These are phyloP conservation scores for Lactifluus pinguis DNA, from an alignment of 768 basidiomycete genomes.

Conservation along the genomic window DNA sequence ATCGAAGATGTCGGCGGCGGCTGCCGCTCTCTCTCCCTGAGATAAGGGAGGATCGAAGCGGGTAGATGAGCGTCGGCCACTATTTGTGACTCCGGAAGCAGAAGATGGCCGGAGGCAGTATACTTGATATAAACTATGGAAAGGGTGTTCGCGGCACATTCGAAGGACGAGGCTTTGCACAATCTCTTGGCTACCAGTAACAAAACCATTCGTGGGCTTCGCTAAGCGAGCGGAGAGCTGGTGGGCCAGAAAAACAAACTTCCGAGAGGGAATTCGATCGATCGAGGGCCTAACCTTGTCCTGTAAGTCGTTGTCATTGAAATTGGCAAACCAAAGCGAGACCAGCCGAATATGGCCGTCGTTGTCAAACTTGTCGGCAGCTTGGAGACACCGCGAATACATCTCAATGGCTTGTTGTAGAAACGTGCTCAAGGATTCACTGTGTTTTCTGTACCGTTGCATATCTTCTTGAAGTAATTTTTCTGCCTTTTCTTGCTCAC, in stretches of 20 bases:
- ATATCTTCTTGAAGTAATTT: conserved; percentile 48
- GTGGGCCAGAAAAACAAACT: conserved; percentile 86
- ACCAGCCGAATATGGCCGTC: conserved; percentile 72
- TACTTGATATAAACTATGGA: conserved; percentile 87
- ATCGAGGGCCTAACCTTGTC: conserved; percentile 38
- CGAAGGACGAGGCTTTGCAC: conserved; percentile 58
- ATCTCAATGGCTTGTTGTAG: conserved; percentile 71
- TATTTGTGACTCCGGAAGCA: conserved; percentile 18
- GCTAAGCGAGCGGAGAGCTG: conserved; percentile 89
- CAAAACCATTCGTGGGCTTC: conserved; percentile 26
- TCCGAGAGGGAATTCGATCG: conserved; percentile 64
- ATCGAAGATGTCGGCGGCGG: conserved; percentile 55
- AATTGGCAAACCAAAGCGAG: conserved; percentile 89
- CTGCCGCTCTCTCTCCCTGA: conserved; percentile 50
- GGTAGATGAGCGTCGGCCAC: conserved; percentile 37
- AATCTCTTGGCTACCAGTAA: conserved; percentile 41
- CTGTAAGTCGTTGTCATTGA: conserved; percentile 48
- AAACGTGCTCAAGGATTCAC: conserved; percentile 45
- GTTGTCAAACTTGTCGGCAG: conserved; percentile 66
- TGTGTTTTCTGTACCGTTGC: conserved; percentile 33
- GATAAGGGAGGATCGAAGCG: conserved; percentile 36
- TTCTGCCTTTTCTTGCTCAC: conserved; percentile 36
- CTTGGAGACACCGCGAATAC: conserved; percentile 69
- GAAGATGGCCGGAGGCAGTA: conserved; percentile 52
- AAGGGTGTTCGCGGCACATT: conserved; percentile 87